phyloP scores from a whole-genome alignment of 1,284 basidiomycete genomes.

The Heliocybe sulcata region DNA sequence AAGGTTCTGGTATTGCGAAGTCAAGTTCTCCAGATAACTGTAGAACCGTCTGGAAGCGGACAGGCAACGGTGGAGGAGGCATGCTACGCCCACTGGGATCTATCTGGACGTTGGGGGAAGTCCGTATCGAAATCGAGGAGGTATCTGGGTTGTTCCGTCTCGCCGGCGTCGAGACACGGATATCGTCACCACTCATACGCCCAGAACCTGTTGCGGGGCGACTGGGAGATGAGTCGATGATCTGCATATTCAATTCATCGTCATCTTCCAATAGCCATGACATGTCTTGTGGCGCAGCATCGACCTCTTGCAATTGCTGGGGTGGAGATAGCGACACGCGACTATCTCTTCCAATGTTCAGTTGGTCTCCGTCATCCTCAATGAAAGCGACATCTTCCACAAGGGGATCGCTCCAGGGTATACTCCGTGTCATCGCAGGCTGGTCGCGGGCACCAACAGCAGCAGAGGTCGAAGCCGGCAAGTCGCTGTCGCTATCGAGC shows the following conservation, averaged over 20 bases:
- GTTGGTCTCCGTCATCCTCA: neutral
- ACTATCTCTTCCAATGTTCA: neutral
- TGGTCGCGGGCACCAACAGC: neutral
- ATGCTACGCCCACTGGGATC: constrained; percentile 16
- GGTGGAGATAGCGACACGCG: constrained; percentile 6
- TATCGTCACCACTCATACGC: constrained; percentile 7
- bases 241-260: constrained; percentile 40
- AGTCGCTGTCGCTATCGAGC: neutral
- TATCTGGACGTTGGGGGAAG: neutral
- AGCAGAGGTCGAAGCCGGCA: neutral
- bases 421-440: neutral
- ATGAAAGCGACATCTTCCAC: neutral
- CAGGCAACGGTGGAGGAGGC: constrained; percentile 35
- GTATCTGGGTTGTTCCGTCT: neutral
- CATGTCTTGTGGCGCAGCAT: constrained; percentile 30
- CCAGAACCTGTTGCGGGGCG: neutral
- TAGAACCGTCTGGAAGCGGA: constrained; percentile 12
- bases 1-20: constrained; percentile 29
- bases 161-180: neutral
- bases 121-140: neutral
- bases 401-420: neutral
- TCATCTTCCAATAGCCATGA: constrained; percentile 46
- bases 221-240: constrained; percentile 40
- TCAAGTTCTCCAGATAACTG: neutral
- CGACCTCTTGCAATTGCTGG: neutral